These are phyloP conservation scores for Perkinsus chesapeaki DNA, from an alignment of 169 alveolate species.

Conservation along the genomic window DNA sequence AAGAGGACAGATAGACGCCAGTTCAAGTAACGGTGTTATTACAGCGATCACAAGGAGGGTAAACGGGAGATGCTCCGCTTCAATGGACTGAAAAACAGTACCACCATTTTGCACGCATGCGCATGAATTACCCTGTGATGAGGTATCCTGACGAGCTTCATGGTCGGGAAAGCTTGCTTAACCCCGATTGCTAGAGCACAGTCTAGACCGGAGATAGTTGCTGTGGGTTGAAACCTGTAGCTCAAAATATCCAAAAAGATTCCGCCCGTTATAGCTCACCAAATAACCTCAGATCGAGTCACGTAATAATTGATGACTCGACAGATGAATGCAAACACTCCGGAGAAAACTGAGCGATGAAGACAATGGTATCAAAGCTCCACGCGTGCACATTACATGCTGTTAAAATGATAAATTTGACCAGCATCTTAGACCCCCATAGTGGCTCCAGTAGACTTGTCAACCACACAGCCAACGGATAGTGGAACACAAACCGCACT, in stretches of 20 bases:
- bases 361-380: neutral
- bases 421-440: neutral
- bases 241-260: neutral
- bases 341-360: neutral
- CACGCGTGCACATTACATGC: neutral
- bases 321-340: neutral
- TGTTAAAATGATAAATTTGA: neutral
- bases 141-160: neutral
- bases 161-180: neutral
- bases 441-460: neutral
- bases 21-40: neutral
- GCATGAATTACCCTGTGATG: neutral
- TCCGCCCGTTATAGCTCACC: neutral
- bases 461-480: neutral
- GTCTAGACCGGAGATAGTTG: neutral
- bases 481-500: neutral
- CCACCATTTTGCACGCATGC: neutral
- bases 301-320: neutral
- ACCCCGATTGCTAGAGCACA: neutral
- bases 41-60: neutral
- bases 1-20: neutral
- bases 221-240: neutral
- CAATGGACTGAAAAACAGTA: neutral
- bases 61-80: neutral
- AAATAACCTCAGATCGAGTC: neutral